Evolutionary conservation across 2,329 filamentous ascomycete genomes (phyloP), one percentile per base, ranked within the genome.

Genomic region (Verticillium isaacii): DNA sequence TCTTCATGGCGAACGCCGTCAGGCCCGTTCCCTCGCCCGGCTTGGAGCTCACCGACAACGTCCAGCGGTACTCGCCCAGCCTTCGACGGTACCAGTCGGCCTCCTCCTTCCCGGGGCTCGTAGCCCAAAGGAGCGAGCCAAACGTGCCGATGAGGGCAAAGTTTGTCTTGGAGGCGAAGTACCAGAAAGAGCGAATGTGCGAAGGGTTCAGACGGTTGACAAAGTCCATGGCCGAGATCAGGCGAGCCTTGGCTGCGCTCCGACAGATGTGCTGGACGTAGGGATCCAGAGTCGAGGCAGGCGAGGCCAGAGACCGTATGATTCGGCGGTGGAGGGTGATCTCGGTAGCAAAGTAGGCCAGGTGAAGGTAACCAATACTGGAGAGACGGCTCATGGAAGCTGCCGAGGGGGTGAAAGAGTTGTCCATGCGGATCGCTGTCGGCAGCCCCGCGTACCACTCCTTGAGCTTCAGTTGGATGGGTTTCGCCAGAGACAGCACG

Each of bases 151-250:
- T 97, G 12, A 98, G 82, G 0, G 94, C 93, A 76, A 98, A 97
- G 75, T 97, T 97, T 41, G 90, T 91, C 70, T 92, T 91, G 50
- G 89, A 92, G 2, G 91, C 88, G 71, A 93, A 94, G 72, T 91
- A 93, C 94, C 94, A 98, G 77, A 97, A 97, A 0, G 92, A 86
- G n/a, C 89, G 87, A 34, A 97, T 83, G 69, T 98, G 93, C 39
- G 89, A 86, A 0, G 92, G 92, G 55, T 90, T 92, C 36, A 98
- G 85, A 0, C 94, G 89, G 76, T 97, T 97, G 69, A 97, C 93
- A 75, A 97, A 97, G 73, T 98, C 94, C 91, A 98, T 96, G 66
- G 93, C 93, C 25, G 91, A 96, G 71, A 97, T 97, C 37, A 98
- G 84, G 6, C 94, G 89, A 0, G 94, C 96, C 74, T 97, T 97